Evolutionary conservation across 2,329 filamentous ascomycete genomes (phyloP), one percentile per base, ranked within the genome.

Genomic region (Lasiodiplodia sp.): DNA sequence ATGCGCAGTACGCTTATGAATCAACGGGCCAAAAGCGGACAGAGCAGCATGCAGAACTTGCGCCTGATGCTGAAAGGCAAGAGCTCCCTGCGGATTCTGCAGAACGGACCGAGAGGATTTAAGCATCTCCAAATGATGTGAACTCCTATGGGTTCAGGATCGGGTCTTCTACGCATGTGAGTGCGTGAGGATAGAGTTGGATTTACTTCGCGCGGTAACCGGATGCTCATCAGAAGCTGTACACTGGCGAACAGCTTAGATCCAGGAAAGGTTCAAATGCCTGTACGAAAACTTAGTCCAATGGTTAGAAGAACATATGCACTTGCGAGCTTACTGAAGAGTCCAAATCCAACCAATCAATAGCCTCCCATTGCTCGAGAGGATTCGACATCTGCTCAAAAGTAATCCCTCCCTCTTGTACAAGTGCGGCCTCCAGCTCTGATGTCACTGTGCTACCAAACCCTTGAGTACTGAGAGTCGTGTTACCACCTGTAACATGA

Each of bases 331-430:
- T 60, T 4, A 77, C 77, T 2, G 77, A 77, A 11, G 75, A 75
- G 62, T 79, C 77, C 8, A 79, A 69, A 47, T 78, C 73, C 37
- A 79, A 71, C 77, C 77, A 78, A 65, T 79, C 77, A 1, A 75
- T 76, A 1, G 75, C 76, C 25, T 76, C 73, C 77, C 77, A 79
- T 25, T 75, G 71, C 31, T 76, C 74, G 11, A 78, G 68, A 16
- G 76, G 73, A 23, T 71, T 73, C 21, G 70, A 69, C 47, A 74
- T 40, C 1, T 69, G 71, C 5, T 71, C 70, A 1, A 63, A 68
- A 0, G 69, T 55, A 2, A 70, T 69, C 8, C 76, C 72, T 4
- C 72, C 70, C 2, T 75, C 72, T 21, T 18, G 34, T 31, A 25
- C 14, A 12, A 58, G 21, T 5, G 31, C 21, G 4, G 12, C 14